These are phyloP conservation scores for Pythium sp. DNA, from an alignment of 352 stramenopile genomes.

Conservation along the genomic window DNA sequence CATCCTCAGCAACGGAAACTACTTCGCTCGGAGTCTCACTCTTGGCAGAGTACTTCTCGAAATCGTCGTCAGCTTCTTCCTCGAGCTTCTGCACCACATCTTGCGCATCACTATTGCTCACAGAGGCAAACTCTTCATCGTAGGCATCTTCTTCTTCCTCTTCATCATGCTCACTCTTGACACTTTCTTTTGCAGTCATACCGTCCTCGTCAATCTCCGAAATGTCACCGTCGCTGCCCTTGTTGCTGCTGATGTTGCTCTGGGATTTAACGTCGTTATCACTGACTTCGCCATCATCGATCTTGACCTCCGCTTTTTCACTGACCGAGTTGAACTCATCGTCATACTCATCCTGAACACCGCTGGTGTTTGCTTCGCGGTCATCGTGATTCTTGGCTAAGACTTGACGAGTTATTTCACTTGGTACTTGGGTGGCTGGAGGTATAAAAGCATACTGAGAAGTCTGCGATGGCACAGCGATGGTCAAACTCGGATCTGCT, in stretches of 20 bases:
- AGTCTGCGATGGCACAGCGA: neutral
- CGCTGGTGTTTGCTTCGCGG: neutral
- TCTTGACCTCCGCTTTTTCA: constrained; percentile 16
- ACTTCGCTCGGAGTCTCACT: neutral
- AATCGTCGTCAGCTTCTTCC: neutral
- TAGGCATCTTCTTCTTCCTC: constrained; percentile 8
- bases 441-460: neutral
- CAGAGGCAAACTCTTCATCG: constrained; percentile 15
- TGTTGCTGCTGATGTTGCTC: neutral
- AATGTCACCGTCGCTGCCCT: constrained; percentile 9
- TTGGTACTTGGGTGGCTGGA: neutral
- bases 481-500: neutral
- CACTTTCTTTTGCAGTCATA: neutral
- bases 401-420: neutral
- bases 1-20: neutral
- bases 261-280: constrained; percentile 4
- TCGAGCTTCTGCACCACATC: neutral
- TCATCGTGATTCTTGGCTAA: neutral
- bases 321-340: constrained; percentile 45
- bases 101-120: neutral
- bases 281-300: neutral
- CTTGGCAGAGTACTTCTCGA: constrained; percentile 4
- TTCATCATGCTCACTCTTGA: neutral
- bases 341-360: constrained; percentile 23
- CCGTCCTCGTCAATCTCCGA: constrained; percentile 4